phyloP scores from a whole-genome alignment of 495 filamentous ascomycete species.

The Jackrogersella multiformis region DNA sequence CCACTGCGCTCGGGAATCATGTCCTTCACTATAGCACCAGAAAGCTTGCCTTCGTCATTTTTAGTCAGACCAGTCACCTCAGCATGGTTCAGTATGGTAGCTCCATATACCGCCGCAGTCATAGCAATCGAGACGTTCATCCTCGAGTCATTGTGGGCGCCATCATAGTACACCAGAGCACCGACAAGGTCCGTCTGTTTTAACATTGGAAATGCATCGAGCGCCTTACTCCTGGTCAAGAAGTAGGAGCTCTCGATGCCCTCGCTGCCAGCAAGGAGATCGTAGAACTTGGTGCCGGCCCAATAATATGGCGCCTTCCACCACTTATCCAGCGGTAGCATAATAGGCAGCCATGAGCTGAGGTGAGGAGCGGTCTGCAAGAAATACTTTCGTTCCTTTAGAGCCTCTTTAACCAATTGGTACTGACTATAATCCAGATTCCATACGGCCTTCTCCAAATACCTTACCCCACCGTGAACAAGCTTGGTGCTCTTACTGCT shows the following conservation, averaged over 20 bases:
- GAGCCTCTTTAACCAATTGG: constrained; percentile 88
- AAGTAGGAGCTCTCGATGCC: constrained; percentile 99
- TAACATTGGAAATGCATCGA: constrained; percentile 98
- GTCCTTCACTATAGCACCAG: constrained; percentile 82
- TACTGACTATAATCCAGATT: constrained; percentile 98
- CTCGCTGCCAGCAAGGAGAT: constrained; percentile 92
- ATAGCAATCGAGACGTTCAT: constrained; percentile 98
- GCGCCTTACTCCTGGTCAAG: constrained; percentile 89
- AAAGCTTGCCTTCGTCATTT: constrained; percentile 78
- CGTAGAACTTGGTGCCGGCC: constrained; percentile 94
- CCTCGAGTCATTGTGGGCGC: constrained; percentile 96
- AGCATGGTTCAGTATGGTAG: constrained; percentile 91
- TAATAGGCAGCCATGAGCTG: constrained; percentile 94
- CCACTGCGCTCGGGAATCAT: constrained; percentile 67
- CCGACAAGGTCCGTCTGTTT: constrained; percentile 86
- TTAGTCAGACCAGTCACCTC: constrained; percentile 89
- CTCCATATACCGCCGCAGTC: constrained; percentile 93
- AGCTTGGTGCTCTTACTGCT: constrained; percentile 98
- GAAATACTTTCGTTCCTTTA: constrained; percentile 96
- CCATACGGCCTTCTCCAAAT: constrained; percentile 96
- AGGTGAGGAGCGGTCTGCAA: constrained; percentile 95
- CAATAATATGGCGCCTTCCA: constrained; percentile 99
- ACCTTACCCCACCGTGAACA: constrained; percentile 95
- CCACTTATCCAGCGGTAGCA: constrained; percentile 95
- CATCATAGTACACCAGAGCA: constrained; percentile 97